Evolutionary conservation across 768 basidiomycete genomes (phyloP), one percentile per base, ranked within the genome.

Genomic region (Agaricus subrufescens): DNA sequence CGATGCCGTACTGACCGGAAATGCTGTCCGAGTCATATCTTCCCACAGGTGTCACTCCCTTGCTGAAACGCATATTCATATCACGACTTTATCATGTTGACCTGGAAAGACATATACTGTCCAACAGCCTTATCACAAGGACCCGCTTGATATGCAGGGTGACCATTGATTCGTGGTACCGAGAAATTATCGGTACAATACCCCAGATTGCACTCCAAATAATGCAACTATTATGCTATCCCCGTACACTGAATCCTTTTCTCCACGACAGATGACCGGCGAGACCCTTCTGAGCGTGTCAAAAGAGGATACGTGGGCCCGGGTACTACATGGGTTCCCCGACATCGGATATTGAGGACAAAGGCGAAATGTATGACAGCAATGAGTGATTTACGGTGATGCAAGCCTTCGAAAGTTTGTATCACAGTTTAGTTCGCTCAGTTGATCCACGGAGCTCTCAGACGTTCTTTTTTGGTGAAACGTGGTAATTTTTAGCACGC

Each of bases 321-420:
- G 47, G 39, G 47, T 56, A 56, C 19, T 31, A 14, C n/a, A 23
- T 25, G 27, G 27, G 42, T 42, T 40, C 40, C 44, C 54, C 54
- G 54, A 56, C 40, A 29, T 56, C 54, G 54, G 54, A 49, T 56
- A 26, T 43, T n/a, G 14, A 7, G 42, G 5, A n/a, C n/a, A 23
- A 4, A 25, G 45, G 26, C 45, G 19, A 46, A 12, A 7, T 8
- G n/a, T 23, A 25, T 46, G n/a, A 25, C 25, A 25, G 42, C 42
- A 44, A 15, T 7, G 42, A 38, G 7, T 8, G 37, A 19, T 19
- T 19, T 19, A 19, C 19, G 19, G 37, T 38, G 14, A 38, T 38
- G 37, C 37, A 4, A 42, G 14, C 6, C 19, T 42, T 42, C 40
- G 40, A 42, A 42, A 42, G 14, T 42, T 42, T 5, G 19, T 9